Evolutionary conservation across 176 grass and related monocot species (phyloP).

Genomic region (Saccharum spontaneum): DNA sequence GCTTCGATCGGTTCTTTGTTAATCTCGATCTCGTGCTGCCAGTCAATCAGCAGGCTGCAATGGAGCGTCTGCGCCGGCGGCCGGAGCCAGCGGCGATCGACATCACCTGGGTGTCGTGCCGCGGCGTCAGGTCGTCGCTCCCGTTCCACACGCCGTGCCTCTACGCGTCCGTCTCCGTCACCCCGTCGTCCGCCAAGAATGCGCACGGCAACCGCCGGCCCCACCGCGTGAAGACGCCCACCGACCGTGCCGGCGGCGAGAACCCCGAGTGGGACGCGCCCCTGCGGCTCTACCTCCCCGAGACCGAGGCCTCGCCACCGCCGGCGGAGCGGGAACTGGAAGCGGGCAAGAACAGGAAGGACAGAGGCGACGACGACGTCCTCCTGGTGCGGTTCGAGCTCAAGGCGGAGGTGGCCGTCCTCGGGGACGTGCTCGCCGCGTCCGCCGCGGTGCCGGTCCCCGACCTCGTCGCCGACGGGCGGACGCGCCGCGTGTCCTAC

Average conservation of each 20-base stretch:
- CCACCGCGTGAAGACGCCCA: constrained; percentile 56
- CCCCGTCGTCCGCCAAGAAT: constrained; percentile 2
- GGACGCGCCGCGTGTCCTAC: constrained; percentile 46
- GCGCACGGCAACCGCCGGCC: constrained; percentile 2
- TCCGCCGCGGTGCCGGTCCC: constrained; percentile 47
- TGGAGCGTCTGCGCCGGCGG: background rate
- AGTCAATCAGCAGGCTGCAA: background rate
- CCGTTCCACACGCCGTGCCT: constrained; percentile 62
- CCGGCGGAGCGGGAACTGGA: background rate
- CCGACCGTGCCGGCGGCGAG: constrained; percentile 37
- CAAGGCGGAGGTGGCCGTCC: constrained; percentile 51
- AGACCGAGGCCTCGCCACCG: background rate
- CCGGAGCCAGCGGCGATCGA: constrained; percentile 47
- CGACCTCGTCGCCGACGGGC: constrained; percentile 48
- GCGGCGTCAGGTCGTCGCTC: constrained; percentile 47
- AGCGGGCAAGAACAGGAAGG: background rate
- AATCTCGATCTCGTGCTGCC: background rate
- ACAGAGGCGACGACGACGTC: background rate
- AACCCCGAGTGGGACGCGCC: constrained; percentile 74
- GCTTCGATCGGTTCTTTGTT: background rate
- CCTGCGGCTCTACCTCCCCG: constrained; percentile 44
- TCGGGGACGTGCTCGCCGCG: constrained; percentile 51
- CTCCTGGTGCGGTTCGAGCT: constrained; percentile 55
- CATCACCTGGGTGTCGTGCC: constrained; percentile 58
- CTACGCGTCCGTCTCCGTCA: constrained; percentile 50